Percentiles rank a stretch among this genome's conserved stretches.
These are phyloP conservation scores for Naegleria lovaniensis DNA, from an alignment of 208 protist species.

Conservation along the genomic window DNA sequence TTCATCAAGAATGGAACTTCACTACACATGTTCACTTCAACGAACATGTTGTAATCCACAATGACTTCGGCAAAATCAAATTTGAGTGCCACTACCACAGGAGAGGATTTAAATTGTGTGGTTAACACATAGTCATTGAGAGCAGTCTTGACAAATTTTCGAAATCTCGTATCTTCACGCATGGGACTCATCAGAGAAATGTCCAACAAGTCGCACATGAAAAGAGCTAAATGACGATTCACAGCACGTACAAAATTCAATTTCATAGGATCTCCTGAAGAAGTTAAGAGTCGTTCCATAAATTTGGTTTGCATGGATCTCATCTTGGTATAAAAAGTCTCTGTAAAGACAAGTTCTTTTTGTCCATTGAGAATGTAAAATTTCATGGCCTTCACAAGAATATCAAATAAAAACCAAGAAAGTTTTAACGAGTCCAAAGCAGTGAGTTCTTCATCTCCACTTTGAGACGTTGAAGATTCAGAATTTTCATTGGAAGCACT, in stretches of 20 bases:
- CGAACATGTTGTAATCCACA: not conserved
- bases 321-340: not conserved
- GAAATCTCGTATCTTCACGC: not conserved
- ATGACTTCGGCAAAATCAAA: not conserved
- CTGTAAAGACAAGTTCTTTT: not conserved
- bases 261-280: not conserved
- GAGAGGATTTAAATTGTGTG: not conserved
- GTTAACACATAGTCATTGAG: not conserved
- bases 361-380: not conserved
- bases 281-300: not conserved
- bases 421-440: not conserved
- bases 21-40: not conserved
- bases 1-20: not conserved
- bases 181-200: not conserved
- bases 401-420: slow-evolving; percentile 23
- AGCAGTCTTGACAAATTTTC: not conserved
- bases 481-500: not conserved
- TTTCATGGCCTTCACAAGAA: not conserved
- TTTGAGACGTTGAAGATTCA: not conserved
- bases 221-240: not conserved
- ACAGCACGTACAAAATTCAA: not conserved
- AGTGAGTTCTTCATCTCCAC: not conserved
- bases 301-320: not conserved
- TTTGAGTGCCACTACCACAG: not conserved
- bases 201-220: not conserved